These are phyloP conservation scores for Lactifluus rugatus DNA, from an alignment of 768 basidiomycete species.

Conservation along the genomic window DNA sequence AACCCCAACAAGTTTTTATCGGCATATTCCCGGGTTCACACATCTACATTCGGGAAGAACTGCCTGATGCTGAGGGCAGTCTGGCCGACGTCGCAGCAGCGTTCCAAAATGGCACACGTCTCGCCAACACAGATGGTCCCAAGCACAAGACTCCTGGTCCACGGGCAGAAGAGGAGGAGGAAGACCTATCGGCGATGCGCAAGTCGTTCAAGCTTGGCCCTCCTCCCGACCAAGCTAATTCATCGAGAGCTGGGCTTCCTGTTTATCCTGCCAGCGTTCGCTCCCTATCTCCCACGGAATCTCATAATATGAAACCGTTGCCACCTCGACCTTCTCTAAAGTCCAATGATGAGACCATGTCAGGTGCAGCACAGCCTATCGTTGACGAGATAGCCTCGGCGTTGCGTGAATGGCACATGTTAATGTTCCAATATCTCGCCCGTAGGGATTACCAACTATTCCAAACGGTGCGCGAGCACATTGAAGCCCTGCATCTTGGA, in stretches of 20 bases:
- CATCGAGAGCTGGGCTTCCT: constrained; percentile 59
- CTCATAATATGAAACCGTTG: constrained; percentile 57
- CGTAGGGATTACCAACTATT: constrained; percentile 86
- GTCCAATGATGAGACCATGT: constrained; percentile 86
- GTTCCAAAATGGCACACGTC: constrained; percentile 30
- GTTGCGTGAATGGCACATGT: constrained; percentile 87
- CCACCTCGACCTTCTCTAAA: constrained; percentile 92
- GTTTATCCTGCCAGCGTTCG: constrained; percentile 71
- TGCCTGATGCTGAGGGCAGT: constrained; percentile 80
- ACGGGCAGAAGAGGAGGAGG: constrained; percentile 57
- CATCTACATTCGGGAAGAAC: constrained; percentile 76
- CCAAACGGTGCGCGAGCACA: constrained; percentile 74
- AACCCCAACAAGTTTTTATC: constrained; percentile 81
- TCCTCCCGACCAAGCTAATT: constrained; percentile 65
- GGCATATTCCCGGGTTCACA: constrained; percentile 91
- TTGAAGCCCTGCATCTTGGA: constrained; percentile 87
- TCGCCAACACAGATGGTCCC: constrained; percentile 32
- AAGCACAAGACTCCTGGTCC: constrained; percentile 43
- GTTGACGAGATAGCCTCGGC: constrained; percentile 97
- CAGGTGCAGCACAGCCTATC: constrained; percentile 77
- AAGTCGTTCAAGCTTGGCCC: constrained; percentile 66
- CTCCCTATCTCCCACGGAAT: constrained; percentile 50
- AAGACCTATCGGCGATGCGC: constrained; percentile 35
- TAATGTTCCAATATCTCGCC: constrained; percentile 87
- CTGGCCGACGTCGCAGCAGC: constrained; percentile 66